phyloP scores from a whole-genome alignment of 345 rosid genomes.

The Populus euphratica region DNA sequence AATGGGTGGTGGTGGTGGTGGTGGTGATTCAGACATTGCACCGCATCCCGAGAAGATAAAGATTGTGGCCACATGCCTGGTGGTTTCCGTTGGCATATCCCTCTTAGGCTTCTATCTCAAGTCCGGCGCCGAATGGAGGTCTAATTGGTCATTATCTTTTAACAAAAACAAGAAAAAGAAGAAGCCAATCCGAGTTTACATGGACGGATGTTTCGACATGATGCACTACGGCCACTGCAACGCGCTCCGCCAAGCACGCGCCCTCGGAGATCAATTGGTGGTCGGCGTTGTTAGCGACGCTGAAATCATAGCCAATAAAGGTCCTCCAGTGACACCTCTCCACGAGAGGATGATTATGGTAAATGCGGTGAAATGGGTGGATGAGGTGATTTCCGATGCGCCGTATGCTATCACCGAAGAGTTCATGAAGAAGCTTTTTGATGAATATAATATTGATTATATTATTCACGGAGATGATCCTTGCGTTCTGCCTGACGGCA shows the following conservation, averaged over 20 bases:
- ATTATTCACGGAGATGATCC: constrained; percentile 81
- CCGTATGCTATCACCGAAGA: constrained; percentile 72
- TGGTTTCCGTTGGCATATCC: constrained; percentile 16
- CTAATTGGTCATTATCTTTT: not conserved
- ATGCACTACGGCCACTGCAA: constrained; percentile 88
- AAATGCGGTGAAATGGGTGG: constrained; percentile 73
- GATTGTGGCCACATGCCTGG: not conserved
- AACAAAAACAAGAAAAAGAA: constrained; percentile 32
- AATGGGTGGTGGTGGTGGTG: not conserved
- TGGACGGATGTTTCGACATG: constrained; percentile 85
- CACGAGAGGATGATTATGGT: constrained; percentile 73
- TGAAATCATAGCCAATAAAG: constrained; percentile 67
- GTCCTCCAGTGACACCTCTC: constrained; percentile 70
- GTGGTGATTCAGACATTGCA: not conserved
- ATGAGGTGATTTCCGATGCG: constrained; percentile 68
- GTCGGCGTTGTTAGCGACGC: constrained; percentile 76
- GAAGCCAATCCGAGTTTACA: constrained; percentile 59
- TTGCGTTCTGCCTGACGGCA: constrained; percentile 73
- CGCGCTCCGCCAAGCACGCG: constrained; percentile 73
- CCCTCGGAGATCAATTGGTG: constrained; percentile 63
- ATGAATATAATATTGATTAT: constrained; percentile 61
- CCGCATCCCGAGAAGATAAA: not conserved
- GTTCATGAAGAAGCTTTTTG: constrained; percentile 66
- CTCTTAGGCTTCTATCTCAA: constrained; percentile 18
- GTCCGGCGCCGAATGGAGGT: constrained; percentile 1